A percentile compares a stretch with the other conserved stretches of the same genome.
phyloP scores from a whole-genome alignment of 257 asterid genomes.

The Solanum chmielewskii region DNA sequence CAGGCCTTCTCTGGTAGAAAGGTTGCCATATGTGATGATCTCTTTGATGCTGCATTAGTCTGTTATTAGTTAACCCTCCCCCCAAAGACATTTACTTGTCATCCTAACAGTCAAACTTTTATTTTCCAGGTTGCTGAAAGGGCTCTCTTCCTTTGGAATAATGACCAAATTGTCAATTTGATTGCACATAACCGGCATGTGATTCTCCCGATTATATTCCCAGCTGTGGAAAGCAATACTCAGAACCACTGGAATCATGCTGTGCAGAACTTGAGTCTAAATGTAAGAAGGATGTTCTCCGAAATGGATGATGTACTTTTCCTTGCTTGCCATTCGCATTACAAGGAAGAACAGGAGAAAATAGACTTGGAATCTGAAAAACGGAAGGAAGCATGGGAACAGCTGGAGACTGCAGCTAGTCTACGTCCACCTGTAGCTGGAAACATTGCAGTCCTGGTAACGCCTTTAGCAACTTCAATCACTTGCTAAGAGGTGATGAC shows the following conservation, averaged over 20 bases:
- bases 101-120: neutral
- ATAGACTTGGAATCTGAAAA: constrained; percentile 19
- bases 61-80: neutral
- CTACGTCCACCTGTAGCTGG: constrained; percentile 44
- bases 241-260: constrained; percentile 77
- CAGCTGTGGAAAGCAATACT: constrained; percentile 60
- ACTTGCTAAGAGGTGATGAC: constrained; percentile 8
- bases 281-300: constrained; percentile 50
- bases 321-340: constrained; percentile 42
- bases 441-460: constrained; percentile 55
- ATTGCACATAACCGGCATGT: constrained; percentile 62
- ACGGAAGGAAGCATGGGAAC: constrained; percentile 55
- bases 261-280: constrained; percentile 55
- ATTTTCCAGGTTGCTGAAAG: constrained; percentile 76
- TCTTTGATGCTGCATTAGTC: neutral
- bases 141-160: constrained; percentile 26
- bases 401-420: constrained; percentile 46
- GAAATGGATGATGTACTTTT: constrained; percentile 67
- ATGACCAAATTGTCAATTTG: constrained; percentile 45
- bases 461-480: constrained; percentile 15
- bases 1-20: neutral
- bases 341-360: constrained; percentile 38
- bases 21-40: neutral
- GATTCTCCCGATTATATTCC: constrained; percentile 65
- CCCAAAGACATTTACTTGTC: neutral